phyloP scores from a whole-genome alignment of 1,284 basidiomycete genomes.

The Rhodotorula sp. region DNA sequence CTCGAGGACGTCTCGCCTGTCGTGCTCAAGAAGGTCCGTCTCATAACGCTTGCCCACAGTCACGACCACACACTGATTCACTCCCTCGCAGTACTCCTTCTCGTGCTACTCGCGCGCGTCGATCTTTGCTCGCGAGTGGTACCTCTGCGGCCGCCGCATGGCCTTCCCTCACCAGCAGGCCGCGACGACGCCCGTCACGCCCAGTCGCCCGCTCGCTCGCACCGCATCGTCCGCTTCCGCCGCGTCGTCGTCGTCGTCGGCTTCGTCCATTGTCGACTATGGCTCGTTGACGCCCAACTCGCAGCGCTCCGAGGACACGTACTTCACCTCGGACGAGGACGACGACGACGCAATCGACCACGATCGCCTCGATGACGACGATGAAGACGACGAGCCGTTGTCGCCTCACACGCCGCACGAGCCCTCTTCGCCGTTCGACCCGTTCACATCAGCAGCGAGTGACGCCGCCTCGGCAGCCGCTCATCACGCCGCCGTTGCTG shows the following conservation, averaged over 20 bases:
- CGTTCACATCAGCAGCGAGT: constrained; percentile 4
- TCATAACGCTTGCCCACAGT: background rate
- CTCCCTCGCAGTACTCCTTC: constrained; percentile 68
- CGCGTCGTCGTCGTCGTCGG: constrained; percentile 15
- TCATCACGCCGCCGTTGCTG: constrained; percentile 11
- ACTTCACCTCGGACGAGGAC: constrained; percentile 27
- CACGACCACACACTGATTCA: background rate
- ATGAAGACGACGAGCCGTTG: constrained; percentile 27
- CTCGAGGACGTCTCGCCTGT: constrained; percentile 88
- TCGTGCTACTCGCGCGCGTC: constrained; percentile 93
- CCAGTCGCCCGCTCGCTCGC: constrained; percentile 12
- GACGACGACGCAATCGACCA: constrained; percentile 19
- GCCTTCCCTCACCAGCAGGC: constrained; percentile 39
- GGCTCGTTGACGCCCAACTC: constrained; percentile 15
- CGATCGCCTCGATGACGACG: constrained; percentile 16
- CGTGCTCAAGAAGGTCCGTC: constrained; percentile 73
- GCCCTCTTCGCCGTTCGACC: constrained; percentile 29
- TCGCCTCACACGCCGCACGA: constrained; percentile 34
- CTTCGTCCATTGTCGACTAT: background rate
- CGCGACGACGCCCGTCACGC: constrained; percentile 41
- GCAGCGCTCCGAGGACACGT: constrained; percentile 21
- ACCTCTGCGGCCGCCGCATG: constrained; percentile 57
- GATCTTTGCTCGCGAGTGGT: constrained; percentile 86
- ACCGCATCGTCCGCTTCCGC: constrained; percentile 24
- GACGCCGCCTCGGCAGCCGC: background rate